Evolutionary conservation across 1,284 basidiomycete genomes (phyloP).

Genomic region (Coniophora puteana): DNA sequence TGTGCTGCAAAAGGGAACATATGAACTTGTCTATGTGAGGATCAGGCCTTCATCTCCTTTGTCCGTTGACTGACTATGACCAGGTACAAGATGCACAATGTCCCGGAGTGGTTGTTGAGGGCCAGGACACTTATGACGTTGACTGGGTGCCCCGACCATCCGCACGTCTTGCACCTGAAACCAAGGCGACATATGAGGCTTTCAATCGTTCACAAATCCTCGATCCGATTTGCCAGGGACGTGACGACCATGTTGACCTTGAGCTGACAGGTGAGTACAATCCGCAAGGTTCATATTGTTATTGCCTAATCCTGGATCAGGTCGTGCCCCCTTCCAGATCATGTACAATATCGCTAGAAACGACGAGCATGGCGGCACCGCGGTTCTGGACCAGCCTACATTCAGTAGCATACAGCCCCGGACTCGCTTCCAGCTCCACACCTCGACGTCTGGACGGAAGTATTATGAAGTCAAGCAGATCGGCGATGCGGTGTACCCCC

Average conservation of each 20-base stretch:
- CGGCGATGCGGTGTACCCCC: constrained; percentile 84
- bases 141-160: constrained; percentile 75
- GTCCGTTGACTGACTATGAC: constrained; percentile 6
- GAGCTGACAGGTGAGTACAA: constrained; percentile 62
- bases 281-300: neutral
- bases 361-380: constrained; percentile 55
- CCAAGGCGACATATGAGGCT: constrained; percentile 48
- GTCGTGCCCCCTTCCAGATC: constrained; percentile 83
- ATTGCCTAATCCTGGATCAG: constrained; percentile 32
- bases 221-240: constrained; percentile 77
- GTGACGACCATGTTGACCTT: constrained; percentile 76
- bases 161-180: constrained; percentile 55
- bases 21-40: constrained; percentile 70
- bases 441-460: constrained; percentile 75
- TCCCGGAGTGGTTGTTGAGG: constrained; percentile 64
- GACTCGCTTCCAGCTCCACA: constrained; percentile 83
- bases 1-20: constrained; percentile 70
- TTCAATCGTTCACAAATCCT: constrained; percentile 70
- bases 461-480: constrained; percentile 89
- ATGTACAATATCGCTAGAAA: constrained; percentile 75
- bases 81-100: constrained; percentile 84
- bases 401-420: constrained; percentile 85
- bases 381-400: constrained; percentile 64
- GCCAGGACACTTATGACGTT: constrained; percentile 66
- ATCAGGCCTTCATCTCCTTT: neutral